Evolutionary conservation across 2,329 filamentous ascomycete genomes (phyloP), one percentile per base, ranked within the genome.

Genomic region (Sporothrix dimorphospora): DNA sequence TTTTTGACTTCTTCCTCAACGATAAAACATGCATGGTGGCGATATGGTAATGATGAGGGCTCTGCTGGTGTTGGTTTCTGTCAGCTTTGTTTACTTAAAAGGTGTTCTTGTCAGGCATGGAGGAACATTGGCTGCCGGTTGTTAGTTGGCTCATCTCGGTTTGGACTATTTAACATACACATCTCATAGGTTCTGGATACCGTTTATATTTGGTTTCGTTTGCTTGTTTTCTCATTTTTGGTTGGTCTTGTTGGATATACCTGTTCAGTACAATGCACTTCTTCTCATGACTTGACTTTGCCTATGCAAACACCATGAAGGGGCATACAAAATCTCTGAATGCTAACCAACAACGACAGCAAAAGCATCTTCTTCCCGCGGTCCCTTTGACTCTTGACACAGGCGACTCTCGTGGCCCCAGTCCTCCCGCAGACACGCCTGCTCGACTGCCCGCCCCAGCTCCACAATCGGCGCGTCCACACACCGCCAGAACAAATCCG

Each of bases 401-500:
- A 30, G 3, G 16, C 21, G 24, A 34, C 30, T 30, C 12, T 55
- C 24, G 21, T 27, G 14, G 51, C 11, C 12, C 3, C 14, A 6
- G 6, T 19, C 12, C n/a, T 40, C 11, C 16, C 21, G 57, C 57
- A 78, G 47, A 59, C 77, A 79, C 1, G 72, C 47, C 27, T 49
- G 72, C 71, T 81, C 80, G 27, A 80, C 34, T 67, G 72, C 77
- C 57, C 77, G 76, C 5, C 78, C 79, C 51, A 79, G 49, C 16
- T 45, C 73, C 55, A 80, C 77, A 61, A 80, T 76, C 12, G 77
- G 78, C 81, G 77, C 84, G 82, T 90, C 89, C 6, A 90, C 82
- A 1, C 79, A 79, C 38, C 87, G 82, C 86, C 87, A 89, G 76
- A 89, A 90, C 3, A 90, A 72, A 78, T 90, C 88, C 1, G 86